These are phyloP conservation scores for Tolypocladium inflatum DNA, from an alignment of 2,329 filamentous ascomycete species.

Conservation along the genomic window DNA sequence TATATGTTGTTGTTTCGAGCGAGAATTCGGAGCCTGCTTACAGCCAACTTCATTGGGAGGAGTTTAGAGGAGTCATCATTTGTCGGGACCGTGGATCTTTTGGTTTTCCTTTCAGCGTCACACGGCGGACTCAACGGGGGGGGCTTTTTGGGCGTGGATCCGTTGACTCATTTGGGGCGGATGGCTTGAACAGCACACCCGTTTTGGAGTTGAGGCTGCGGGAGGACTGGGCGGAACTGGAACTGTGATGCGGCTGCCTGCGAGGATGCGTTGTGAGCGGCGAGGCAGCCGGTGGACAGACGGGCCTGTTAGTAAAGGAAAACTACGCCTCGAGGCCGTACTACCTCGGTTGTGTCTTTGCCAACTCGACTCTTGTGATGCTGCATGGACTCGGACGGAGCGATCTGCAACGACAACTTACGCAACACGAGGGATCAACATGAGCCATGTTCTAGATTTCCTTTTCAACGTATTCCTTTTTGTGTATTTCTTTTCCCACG, in stretches of 20 bases:
- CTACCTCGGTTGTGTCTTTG: background rate
- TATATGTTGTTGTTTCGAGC: background rate
- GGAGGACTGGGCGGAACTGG: background rate
- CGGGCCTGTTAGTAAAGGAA: background rate
- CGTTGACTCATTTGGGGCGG: background rate
- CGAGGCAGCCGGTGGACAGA: background rate
- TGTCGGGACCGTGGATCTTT: background rate
- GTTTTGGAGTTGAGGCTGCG: background rate
- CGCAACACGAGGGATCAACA: too few relatives aligned
- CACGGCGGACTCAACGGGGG: too few relatives aligned
- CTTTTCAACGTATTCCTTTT: too few relatives aligned
- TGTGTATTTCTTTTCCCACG: background rate
- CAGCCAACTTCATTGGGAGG: slow-evolving; percentile 6
- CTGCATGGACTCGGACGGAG: background rate
- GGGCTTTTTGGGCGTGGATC: background rate
- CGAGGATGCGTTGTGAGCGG: background rate
- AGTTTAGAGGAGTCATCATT: slow-evolving; percentile 6
- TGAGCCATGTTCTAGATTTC: too few relatives aligned
- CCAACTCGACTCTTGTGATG: background rate
- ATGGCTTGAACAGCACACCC: background rate
- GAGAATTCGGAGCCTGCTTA: background rate
- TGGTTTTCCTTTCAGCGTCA: background rate
- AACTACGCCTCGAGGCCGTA: background rate
- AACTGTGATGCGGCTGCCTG: background rate
- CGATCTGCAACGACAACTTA: too few relatives aligned